Percentiles rank a stretch among this genome's conserved stretches.
These are phyloP conservation scores for Pezicula radicicola DNA, from an alignment of 2,329 filamentous ascomycete genomes.

Conservation along the genomic window DNA sequence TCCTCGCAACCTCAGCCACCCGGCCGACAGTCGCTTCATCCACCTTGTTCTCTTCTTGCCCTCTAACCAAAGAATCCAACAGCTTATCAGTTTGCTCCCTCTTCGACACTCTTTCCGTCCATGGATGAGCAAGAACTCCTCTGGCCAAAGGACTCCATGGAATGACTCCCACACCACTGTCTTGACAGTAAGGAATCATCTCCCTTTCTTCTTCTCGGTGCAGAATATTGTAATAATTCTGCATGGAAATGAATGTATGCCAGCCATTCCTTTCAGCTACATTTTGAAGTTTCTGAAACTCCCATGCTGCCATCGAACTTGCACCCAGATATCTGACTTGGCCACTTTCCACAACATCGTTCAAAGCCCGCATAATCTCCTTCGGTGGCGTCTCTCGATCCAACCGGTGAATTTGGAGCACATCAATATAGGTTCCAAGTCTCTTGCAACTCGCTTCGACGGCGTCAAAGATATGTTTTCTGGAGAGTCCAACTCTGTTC, in stretches of 20 bases:
- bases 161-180: slow-evolving; percentile 31
- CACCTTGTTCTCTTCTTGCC: slow-evolving; percentile 14
- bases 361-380: slow-evolving; percentile 60
- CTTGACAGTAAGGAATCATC: slow-evolving; percentile 30
- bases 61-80: slow-evolving; percentile 11
- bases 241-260: slow-evolving; percentile 61
- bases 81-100: slow-evolving; percentile 14
- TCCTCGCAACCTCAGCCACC: slow-evolving; percentile 41
- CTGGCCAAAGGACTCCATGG: slow-evolving; percentile 34
- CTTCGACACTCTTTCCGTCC: not conserved
- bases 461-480: slow-evolving; percentile 63
- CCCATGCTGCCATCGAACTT: slow-evolving; percentile 48
- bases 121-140: slow-evolving; percentile 26
- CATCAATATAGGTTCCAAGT: slow-evolving; percentile 47
- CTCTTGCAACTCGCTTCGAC: slow-evolving; percentile 55
- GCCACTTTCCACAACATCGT: slow-evolving; percentile 56
- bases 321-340: slow-evolving; percentile 51
- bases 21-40: slow-evolving; percentile 20
- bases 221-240: slow-evolving; percentile 53
- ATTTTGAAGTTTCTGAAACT: slow-evolving; percentile 52
- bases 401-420: slow-evolving; percentile 59
- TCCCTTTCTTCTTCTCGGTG: slow-evolving; percentile 57
- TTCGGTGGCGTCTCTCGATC: slow-evolving; percentile 49
- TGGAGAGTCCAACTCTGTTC: slow-evolving; percentile 43
- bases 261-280: slow-evolving; percentile 52